Percentiles rank a stretch among this genome's conserved stretches.
These are phyloP conservation scores for Saxophila tyrrhenica DNA, from an alignment of 495 filamentous ascomycete species.

Conservation along the genomic window DNA sequence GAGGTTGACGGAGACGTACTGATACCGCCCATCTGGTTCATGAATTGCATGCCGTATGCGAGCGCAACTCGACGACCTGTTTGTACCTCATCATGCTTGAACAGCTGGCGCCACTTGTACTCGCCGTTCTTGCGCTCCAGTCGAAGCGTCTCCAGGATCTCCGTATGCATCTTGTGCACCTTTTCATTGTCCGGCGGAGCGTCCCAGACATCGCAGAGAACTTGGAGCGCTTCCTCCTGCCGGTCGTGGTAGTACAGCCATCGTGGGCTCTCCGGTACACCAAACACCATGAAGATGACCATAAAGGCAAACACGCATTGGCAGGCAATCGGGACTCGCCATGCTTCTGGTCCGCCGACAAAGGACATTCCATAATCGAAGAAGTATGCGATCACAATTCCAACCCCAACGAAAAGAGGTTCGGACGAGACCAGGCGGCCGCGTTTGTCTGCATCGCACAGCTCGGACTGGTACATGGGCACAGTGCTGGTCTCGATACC, in stretches of 20 bases:
- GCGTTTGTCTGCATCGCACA: slow-evolving; percentile 23
- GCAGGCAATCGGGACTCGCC: slow-evolving; percentile 27
- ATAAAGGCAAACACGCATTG: slow-evolving; percentile 26
- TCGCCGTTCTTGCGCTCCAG: slow-evolving; percentile 35
- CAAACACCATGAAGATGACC: slow-evolving; percentile 28
- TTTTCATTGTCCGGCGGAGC: slow-evolving; percentile 30
- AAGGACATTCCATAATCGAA: slow-evolving; percentile 23
- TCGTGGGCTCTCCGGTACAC: slow-evolving; percentile 25
- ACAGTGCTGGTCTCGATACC: slow-evolving; percentile 24
- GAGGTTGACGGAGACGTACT: neutral
- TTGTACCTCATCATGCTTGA: slow-evolving; percentile 41
- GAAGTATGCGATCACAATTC: slow-evolving; percentile 25
- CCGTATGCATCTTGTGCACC: slow-evolving; percentile 34
- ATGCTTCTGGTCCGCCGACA: slow-evolving; percentile 21
- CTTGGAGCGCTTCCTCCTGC: slow-evolving; percentile 36
- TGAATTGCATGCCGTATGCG: slow-evolving; percentile 35
- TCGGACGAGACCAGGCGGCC: slow-evolving; percentile 26
- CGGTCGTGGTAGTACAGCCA: slow-evolving; percentile 33
- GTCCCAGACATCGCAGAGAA: slow-evolving; percentile 41
- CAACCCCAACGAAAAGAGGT: slow-evolving; percentile 27
- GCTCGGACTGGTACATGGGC: slow-evolving; percentile 27
- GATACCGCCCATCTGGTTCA: slow-evolving; percentile 26
- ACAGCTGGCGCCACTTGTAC: slow-evolving; percentile 37
- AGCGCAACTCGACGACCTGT: slow-evolving; percentile 41
- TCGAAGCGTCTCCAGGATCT: slow-evolving; percentile 37